Percentiles rank a stretch among this genome's conserved stretches.
phyloP scores from a whole-genome alignment of 805 yeast genomes.

The Naumovozyma baii region DNA sequence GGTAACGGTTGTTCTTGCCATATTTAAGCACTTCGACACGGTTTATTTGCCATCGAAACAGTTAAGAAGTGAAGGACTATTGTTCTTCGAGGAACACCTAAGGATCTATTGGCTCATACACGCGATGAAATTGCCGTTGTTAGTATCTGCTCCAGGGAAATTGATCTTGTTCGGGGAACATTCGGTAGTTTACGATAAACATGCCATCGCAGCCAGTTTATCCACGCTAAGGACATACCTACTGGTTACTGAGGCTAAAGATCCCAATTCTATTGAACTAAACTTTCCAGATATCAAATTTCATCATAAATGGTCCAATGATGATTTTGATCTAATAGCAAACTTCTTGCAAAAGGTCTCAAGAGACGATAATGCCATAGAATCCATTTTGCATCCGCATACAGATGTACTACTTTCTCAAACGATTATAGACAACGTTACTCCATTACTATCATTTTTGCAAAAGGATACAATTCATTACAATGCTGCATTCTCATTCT shows the following conservation, averaged over 20 bases:
- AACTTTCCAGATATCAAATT: slow-evolving; percentile 81
- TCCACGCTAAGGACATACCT: slow-evolving; percentile 70
- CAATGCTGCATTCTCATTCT: slow-evolving; percentile 72
- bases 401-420: neutral
- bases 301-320: slow-evolving; percentile 48
- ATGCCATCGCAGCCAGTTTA: slow-evolving; percentile 93
- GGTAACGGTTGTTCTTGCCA: no score
- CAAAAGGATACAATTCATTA: slow-evolving; percentile 48
- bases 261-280: slow-evolving; percentile 40
- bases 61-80: no score
- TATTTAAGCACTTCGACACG: no score
- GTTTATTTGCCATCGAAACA: no score
- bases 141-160: slow-evolving; percentile 92
- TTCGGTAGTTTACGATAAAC: slow-evolving; percentile 85
- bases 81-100: no score
- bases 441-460: neutral
- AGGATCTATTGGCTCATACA: neutral
- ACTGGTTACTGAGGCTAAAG: slow-evolving; percentile 40
- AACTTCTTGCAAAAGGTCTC: no score
- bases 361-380: no score
- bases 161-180: slow-evolving; percentile 95
- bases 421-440: neutral
- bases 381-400: neutral
- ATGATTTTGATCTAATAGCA: neutral
- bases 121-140: slow-evolving; percentile 40